Percentiles rank a stretch among this genome's conserved stretches.
phyloP scores from a whole-genome alignment of 2,329 filamentous ascomycete species.

The Phoma herbarum region DNA sequence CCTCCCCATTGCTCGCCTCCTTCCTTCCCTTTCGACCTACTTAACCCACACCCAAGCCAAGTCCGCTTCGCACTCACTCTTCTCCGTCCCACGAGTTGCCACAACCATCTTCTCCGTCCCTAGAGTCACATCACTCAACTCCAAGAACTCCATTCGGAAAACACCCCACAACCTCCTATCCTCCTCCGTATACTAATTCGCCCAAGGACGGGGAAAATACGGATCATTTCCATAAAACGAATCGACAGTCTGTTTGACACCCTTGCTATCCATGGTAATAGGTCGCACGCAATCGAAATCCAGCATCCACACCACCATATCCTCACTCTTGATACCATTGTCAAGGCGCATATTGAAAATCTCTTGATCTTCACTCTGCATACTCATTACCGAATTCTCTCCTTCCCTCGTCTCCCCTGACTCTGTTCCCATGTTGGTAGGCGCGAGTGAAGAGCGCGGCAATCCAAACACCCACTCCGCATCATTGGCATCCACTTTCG shows the following conservation, averaged over 20 bases:
- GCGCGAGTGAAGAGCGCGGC: not conserved
- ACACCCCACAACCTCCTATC: not conserved
- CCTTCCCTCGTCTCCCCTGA: not conserved
- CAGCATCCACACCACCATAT: slow-evolving; percentile 3
- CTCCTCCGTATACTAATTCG: not conserved
- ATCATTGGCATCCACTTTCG: slow-evolving; percentile 2
- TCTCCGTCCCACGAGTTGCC: not conserved
- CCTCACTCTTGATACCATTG: not conserved
- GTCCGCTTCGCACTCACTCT: not conserved
- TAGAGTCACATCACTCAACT: not conserved
- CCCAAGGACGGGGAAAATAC: not conserved
- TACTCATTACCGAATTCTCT: not conserved
- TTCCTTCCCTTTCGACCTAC: not conserved
- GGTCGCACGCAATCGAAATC: not conserved
- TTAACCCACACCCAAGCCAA: not conserved
- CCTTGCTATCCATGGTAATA: not conserved
- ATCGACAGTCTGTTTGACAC: not conserved
- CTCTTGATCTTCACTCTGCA: not conserved
- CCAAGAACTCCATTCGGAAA: not conserved
- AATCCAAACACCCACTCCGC: slow-evolving; percentile 1
- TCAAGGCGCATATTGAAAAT: not conserved
- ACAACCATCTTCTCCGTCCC: not conserved
- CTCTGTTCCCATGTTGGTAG: no score
- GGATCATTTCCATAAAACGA: slow-evolving; percentile 5
- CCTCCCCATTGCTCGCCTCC: no score